Conservation (phyloP, 768 basidiomycete genomes). For the Serendipita sp. region DNA sequence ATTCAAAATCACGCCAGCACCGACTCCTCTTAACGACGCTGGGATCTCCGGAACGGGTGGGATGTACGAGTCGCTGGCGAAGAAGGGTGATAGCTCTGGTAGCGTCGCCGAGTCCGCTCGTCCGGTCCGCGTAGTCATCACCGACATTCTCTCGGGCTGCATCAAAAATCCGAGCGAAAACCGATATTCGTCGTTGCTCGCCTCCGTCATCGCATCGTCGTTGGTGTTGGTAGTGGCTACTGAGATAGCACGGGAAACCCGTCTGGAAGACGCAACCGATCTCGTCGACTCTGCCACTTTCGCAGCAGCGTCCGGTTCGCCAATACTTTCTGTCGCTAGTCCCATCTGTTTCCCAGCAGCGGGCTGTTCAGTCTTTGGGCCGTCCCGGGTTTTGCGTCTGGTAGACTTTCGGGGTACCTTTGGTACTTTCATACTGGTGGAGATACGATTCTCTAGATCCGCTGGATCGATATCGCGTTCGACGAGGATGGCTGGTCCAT, state of each 20-base stretch:
- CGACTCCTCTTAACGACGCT: not conserved
- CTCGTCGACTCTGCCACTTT: not conserved
- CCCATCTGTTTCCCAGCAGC: not conserved
- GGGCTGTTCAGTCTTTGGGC: not conserved
- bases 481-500: not conserved
- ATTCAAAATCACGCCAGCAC: not conserved
- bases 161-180: not conserved
- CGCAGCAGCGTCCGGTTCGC: not conserved
- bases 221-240: not conserved
- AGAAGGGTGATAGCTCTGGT: constrained; percentile 2
- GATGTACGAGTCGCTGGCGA: constrained; percentile 1
- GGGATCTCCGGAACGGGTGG: constrained; percentile 1
- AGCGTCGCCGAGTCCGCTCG: constrained; percentile 3
- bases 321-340: not conserved
- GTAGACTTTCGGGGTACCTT: not conserved
- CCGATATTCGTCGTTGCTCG: constrained; percentile 1
- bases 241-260: not conserved
- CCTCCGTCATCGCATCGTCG: not conserved
- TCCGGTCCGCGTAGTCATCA: not conserved
- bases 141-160: constrained; percentile 2
- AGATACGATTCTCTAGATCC: not conserved
- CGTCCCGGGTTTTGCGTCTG: not conserved
- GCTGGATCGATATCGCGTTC: not conserved
- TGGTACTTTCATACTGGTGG: not conserved
- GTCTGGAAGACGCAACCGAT: not conserved